Conservation (phyloP, 768 basidiomycete genomes). For the Tricholoma furcatifolium region DNA sequence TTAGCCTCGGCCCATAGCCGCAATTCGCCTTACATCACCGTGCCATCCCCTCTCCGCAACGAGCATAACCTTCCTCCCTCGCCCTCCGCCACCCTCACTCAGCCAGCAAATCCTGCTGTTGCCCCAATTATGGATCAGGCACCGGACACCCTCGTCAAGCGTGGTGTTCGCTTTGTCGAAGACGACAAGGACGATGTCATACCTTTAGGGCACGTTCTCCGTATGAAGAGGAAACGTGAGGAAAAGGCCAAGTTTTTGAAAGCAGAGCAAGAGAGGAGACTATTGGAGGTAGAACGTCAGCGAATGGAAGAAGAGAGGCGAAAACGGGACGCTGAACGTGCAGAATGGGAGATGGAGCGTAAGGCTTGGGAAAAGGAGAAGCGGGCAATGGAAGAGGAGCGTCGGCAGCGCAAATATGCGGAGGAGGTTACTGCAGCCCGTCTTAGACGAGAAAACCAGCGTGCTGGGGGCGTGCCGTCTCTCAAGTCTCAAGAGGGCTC, state of each 20-base stretch:
- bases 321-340: constrained; percentile 44
- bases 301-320: constrained; percentile 42
- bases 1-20: constrained; percentile 26
- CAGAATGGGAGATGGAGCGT: constrained; percentile 50
- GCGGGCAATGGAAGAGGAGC: constrained; percentile 52
- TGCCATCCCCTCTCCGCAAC: constrained; percentile 51
- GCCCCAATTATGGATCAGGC: constrained; percentile 5
- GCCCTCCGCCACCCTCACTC: constrained; percentile 6
- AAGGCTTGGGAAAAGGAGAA: constrained; percentile 47
- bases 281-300: constrained; percentile 45
- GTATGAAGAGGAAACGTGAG: constrained; percentile 69
- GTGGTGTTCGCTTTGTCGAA: constrained; percentile 66
- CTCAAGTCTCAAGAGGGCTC: constrained; percentile 23
- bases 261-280: constrained; percentile 55
- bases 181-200: constrained; percentile 67
- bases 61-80: constrained; percentile 27
- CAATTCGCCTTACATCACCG: constrained; percentile 35
- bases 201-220: constrained; percentile 69
- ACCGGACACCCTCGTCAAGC: constrained; percentile 33
- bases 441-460: constrained; percentile 54
- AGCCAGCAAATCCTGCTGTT: constrained; percentile 12
- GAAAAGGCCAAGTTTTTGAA: constrained; percentile 69
- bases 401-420: constrained; percentile 47
- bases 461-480: constrained; percentile 42
- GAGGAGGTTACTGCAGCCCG: constrained; percentile 65